These are phyloP conservation scores for Dipodascopsis tothii DNA, from an alignment of 805 yeast species.

Conservation along the genomic window DNA sequence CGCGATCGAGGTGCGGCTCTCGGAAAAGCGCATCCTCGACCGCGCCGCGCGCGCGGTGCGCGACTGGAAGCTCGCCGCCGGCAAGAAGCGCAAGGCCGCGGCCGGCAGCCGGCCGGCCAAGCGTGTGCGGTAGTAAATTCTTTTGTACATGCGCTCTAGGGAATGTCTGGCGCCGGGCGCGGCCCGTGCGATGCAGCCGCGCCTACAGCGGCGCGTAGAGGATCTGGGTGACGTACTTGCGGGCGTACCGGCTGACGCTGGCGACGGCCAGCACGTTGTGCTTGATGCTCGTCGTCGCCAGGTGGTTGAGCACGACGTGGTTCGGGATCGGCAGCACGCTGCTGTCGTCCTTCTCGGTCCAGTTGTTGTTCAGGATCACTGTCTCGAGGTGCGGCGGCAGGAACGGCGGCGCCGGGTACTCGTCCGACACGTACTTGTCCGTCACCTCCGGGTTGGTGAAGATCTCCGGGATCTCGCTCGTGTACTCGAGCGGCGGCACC, in stretches of 20 bases:
- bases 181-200: no score
- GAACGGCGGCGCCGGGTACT: constrained; percentile 78
- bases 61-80: constrained; percentile 10
- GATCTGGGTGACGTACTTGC: constrained; percentile 68
- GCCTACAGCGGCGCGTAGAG: constrained; percentile 60
- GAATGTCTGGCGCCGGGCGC: no score
- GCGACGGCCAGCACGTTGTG: constrained; percentile 93
- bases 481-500: constrained; percentile 27
- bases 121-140: not conserved
- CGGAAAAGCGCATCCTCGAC: constrained; percentile 16
- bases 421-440: constrained; percentile 35
- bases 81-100: constrained; percentile 4
- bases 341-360: constrained; percentile 68
- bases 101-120: not conserved
- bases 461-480: constrained; percentile 37
- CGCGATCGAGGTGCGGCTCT: constrained; percentile 19
- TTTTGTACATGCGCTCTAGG: not conserved
- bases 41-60: constrained; percentile 6
- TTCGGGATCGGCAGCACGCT: constrained; percentile 91
- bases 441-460: constrained; percentile 37
- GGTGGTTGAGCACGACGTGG: constrained; percentile 86
- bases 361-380: constrained; percentile 68
- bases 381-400: constrained; percentile 94
- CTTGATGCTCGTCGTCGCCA: constrained; percentile 92
- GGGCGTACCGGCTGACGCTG: constrained; percentile 75